Percentiles rank a stretch among this genome's conserved stretches.
phyloP scores from a whole-genome alignment of 306 rosid species.

The Dicorynia guianensis region DNA sequence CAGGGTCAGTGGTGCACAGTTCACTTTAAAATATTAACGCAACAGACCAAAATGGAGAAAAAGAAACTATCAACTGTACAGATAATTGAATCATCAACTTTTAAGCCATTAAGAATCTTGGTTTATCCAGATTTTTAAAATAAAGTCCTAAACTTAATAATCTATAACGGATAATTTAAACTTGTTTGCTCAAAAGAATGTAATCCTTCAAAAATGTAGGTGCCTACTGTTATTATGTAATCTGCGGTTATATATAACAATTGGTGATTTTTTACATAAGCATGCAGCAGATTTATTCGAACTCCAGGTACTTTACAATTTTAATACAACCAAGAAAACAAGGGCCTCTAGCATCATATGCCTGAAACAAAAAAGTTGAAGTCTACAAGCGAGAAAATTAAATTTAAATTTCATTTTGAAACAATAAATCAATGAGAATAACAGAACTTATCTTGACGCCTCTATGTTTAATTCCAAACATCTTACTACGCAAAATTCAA shows the following conservation, averaged over 20 bases:
- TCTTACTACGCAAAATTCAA: background rate
- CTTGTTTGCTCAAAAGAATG: background rate
- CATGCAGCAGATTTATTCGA: background rate
- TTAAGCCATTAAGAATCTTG: background rate
- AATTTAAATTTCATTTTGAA: slow-evolving; percentile 26
- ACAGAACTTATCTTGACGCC: background rate
- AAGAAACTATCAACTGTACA: background rate
- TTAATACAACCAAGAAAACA: background rate
- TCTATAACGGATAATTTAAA: background rate
- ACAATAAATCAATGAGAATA: no score
- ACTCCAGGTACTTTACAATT: background rate
- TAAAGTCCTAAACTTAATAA: background rate
- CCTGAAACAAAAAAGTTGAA: background rate
- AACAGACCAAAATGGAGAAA: background rate
- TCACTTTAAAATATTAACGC: background rate
- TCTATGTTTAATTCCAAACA: background rate
- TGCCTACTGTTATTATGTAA: background rate
- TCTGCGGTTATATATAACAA: background rate
- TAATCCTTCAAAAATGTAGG: background rate
- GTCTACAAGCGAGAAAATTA: background rate
- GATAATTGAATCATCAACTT: background rate
- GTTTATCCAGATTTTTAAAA: background rate
- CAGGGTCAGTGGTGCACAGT: background rate
- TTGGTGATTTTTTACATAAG: background rate
- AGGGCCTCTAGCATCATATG: no score